A percentile compares a stretch with the other conserved stretches of the same genome.
Evolutionary conservation across 768 basidiomycete species (phyloP).

Genomic region (Hemileccinum impolitum): DNA sequence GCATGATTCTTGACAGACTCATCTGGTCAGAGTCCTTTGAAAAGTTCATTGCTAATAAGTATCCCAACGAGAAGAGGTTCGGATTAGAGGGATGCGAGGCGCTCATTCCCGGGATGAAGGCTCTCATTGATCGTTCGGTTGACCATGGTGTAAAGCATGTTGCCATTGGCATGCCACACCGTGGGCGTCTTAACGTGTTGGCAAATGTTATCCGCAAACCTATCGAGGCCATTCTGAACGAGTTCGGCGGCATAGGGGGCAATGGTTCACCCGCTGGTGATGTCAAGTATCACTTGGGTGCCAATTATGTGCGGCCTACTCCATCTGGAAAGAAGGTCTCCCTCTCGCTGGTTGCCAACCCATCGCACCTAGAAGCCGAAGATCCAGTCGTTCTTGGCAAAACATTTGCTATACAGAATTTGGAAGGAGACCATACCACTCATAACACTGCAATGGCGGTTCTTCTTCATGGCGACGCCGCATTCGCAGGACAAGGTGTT

Average conservation of each 20-base stretch:
- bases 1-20: slow-evolving; percentile 97
- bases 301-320: slow-evolving; percentile 97
- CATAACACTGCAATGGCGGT: slow-evolving; percentile 92
- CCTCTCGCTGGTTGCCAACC: slow-evolving; percentile 96
- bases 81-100: slow-evolving; percentile 98
- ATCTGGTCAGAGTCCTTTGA: slow-evolving; percentile 99
- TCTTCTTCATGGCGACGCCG: slow-evolving; percentile 97
- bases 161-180: slow-evolving; percentile 99
- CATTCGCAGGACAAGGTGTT: slow-evolving; percentile 96
- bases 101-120: slow-evolving; percentile 99
- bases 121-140: slow-evolving; percentile 96
- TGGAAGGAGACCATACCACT: slow-evolving; percentile 81
- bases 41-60: slow-evolving; percentile 97
- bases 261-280: slow-evolving; percentile 89
- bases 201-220: slow-evolving; percentile 99
- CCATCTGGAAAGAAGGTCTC: slow-evolving; percentile 98
- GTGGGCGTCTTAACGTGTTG: slow-evolving; percentile 95
- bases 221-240: slow-evolving; percentile 95
- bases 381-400: slow-evolving; percentile 99
- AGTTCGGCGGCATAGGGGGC: slow-evolving; percentile 77
- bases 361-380: slow-evolving; percentile 95
- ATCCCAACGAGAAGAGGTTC: slow-evolving; percentile 99
- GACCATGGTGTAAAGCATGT: slow-evolving; percentile 94
- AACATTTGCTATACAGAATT: slow-evolving; percentile 94
- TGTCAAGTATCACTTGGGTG: slow-evolving; percentile 98